phyloP scores from a whole-genome alignment of 2,329 filamentous ascomycete species.

The Remersonia thermophila region DNA sequence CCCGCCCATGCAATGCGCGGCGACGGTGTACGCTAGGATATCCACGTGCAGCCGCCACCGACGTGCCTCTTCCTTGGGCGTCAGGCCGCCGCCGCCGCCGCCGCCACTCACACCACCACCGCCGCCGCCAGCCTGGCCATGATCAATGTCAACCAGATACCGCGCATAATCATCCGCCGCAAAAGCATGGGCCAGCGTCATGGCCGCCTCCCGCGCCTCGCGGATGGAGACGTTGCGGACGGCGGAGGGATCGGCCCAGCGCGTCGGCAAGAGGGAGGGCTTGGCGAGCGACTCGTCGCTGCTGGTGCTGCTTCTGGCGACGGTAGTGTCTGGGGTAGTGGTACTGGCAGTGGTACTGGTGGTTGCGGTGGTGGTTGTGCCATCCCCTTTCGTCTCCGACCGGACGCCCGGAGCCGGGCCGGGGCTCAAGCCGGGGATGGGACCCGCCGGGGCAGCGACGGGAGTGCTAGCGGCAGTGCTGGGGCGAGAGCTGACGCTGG shows the following conservation, averaged over 20 bases:
- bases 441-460: no score
- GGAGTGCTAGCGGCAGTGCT: conserved; percentile 10
- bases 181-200: conserved; percentile 66
- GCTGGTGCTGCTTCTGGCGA: no score
- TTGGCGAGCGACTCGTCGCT: conserved; percentile 21
- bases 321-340: conserved; percentile 10
- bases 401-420: no score
- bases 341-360: conserved; percentile 5
- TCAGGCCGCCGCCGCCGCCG: conserved; percentile 24
- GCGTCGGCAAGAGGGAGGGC: conserved; percentile 39
- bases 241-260: conserved; percentile 33
- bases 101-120: conserved; percentile 16
- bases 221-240: conserved; percentile 50
- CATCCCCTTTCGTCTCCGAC: no score
- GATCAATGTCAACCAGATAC: conserved; percentile 65
- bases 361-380: background rate
- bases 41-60: conserved; percentile 61
- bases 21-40: conserved; percentile 66
- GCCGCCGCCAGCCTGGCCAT: conserved; percentile 37
- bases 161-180: conserved; percentile 59
- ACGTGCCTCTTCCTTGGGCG: conserved; percentile 44
- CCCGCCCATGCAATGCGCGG: conserved; percentile 62
- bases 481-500: conserved; percentile 5
- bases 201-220: conserved; percentile 46
- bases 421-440: no score